Evolutionary conservation across 345 rosid species (phyloP), one percentile per base, ranked within the genome.

Genomic region (Pelargonium nanum): DNA sequence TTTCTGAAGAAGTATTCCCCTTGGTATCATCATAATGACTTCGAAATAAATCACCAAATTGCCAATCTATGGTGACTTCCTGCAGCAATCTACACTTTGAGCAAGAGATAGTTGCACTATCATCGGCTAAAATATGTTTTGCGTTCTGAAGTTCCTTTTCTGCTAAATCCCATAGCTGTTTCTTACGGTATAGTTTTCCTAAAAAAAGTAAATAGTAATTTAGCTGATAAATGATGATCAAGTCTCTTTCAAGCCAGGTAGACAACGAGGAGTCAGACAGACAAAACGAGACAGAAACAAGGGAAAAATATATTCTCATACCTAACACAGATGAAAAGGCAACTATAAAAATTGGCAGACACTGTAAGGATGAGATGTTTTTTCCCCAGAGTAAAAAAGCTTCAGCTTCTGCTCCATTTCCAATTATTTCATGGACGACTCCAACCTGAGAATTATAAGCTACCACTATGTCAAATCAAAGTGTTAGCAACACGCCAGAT

Each of bases 321-420:
- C 99, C 99, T 79, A 89, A 77, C 20, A 76, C 78, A 22, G 88
- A 80, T 65, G 85, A 82, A 79, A 89, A 93, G 23, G 87, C 83
- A 71, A 81, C 81, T 50, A 62, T 68, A 78, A 85, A 89, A 54
- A 76, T 78, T 23, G 78, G 76, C 72, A 93, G 69, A 71, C 71
- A 71, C 63, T 78, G 91, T 19, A 65, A 74, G 68, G 59, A 73
- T 26, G 97, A 79, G 75, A 93, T 79, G 62, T 68, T 77, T 77
- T 83, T 85, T 56, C 99, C 99, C 97, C 88, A 89, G n/a, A 70
- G 75, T 56, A 87, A 66, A 62, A 80, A 73, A 45, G 77, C 68
- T 74, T 89, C 94, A 25, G 94, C 94, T 67, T 89, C 89, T 20
- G 56, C 57, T 65, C 89, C 97, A 76, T 93, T 81, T 64, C 99